Conservation (phyloP, 768 basidiomycete genomes). For the Termitomyces sp. region DNA sequence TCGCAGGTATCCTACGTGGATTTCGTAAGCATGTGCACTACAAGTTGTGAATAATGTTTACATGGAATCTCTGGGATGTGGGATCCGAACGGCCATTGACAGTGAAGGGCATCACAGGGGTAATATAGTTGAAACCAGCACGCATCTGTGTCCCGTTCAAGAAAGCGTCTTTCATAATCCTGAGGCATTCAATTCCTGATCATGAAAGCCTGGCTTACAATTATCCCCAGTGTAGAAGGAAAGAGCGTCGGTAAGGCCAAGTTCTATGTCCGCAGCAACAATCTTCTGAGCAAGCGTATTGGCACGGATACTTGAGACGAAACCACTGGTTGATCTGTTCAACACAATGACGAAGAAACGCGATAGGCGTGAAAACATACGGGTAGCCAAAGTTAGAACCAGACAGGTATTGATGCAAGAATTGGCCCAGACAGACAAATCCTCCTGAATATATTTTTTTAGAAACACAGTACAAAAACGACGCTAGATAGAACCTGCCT, state of each 20-base stretch:
- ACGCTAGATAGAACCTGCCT: slow-evolving; percentile 27
- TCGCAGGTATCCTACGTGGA: slow-evolving; percentile 34
- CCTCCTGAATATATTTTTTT: slow-evolving; percentile 34
- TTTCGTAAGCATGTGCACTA: background rate
- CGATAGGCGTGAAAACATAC: slow-evolving; percentile 26
- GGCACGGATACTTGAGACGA: slow-evolving; percentile 47
- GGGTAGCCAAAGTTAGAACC: slow-evolving; percentile 44
- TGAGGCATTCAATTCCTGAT: background rate
- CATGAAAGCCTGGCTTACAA: slow-evolving; percentile 27
- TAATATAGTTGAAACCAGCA: slow-evolving; percentile 36
- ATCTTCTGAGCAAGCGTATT: slow-evolving; percentile 58
- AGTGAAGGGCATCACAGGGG: slow-evolving; percentile 31
- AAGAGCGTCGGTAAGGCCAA: slow-evolving; percentile 27
- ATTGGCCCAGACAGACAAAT: slow-evolving; percentile 55
- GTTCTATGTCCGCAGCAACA: slow-evolving; percentile 42
- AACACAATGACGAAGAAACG: background rate
- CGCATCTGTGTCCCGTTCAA: slow-evolving; percentile 38
- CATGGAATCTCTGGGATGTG: slow-evolving; percentile 45
- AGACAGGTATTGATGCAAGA: slow-evolving; percentile 51
- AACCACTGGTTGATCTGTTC: slow-evolving; percentile 34
- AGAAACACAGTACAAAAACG: background rate
- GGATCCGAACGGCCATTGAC: slow-evolving; percentile 40
- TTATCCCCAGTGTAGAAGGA: slow-evolving; percentile 47
- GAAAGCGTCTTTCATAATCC: slow-evolving; percentile 31
- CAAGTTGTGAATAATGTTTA: slow-evolving; percentile 13